Percentiles rank a stretch among this genome's conserved stretches.
phyloP scores from a whole-genome alignment of 306 rosid species.

The Quillaja saponaria region DNA sequence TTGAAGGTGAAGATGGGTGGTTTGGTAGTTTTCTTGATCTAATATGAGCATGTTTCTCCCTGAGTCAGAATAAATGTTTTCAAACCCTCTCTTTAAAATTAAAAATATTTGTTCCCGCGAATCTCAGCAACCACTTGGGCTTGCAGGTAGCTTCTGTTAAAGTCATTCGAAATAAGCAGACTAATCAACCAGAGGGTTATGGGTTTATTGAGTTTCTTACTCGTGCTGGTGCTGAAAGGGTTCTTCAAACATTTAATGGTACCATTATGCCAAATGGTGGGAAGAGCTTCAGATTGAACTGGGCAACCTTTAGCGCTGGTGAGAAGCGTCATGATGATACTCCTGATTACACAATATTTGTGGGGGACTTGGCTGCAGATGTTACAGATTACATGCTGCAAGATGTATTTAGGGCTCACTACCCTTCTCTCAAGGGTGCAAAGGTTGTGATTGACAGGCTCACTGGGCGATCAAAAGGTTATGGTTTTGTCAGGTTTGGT shows the following conservation, averaged over 20 bases:
- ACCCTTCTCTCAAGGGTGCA: slow-evolving; percentile 68
- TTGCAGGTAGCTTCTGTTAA: slow-evolving; percentile 64
- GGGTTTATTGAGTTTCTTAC: slow-evolving; percentile 80
- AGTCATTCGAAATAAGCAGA: slow-evolving; percentile 88
- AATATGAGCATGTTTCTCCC: too few species aligned
- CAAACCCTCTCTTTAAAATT: too few species aligned
- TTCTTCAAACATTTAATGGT: slow-evolving; percentile 75
- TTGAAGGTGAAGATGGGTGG: too few species aligned
- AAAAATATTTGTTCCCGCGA: too few species aligned
- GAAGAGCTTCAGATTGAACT: slow-evolving; percentile 77
- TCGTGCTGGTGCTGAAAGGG: slow-evolving; percentile 74
- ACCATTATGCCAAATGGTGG: slow-evolving; percentile 86
- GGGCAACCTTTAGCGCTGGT: slow-evolving; percentile 85
- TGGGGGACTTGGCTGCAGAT: slow-evolving; percentile 94
- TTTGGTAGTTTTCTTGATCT: too few species aligned
- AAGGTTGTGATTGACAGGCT: slow-evolving; percentile 95
- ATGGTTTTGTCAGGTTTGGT: slow-evolving; percentile 87
- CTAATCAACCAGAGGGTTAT: slow-evolving; percentile 79
- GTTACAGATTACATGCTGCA: slow-evolving; percentile 75
- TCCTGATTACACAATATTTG: slow-evolving; percentile 87
- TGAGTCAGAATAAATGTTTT: too few species aligned
- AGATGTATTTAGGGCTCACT: slow-evolving; percentile 70
- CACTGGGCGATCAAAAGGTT: slow-evolving; percentile 85
- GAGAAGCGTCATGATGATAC: slow-evolving; percentile 82
- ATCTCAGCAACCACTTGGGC: too few species aligned